Conservation (phyloP, 2,329 filamentous ascomycete genomes). For the Pezizomycotina sp. region DNA sequence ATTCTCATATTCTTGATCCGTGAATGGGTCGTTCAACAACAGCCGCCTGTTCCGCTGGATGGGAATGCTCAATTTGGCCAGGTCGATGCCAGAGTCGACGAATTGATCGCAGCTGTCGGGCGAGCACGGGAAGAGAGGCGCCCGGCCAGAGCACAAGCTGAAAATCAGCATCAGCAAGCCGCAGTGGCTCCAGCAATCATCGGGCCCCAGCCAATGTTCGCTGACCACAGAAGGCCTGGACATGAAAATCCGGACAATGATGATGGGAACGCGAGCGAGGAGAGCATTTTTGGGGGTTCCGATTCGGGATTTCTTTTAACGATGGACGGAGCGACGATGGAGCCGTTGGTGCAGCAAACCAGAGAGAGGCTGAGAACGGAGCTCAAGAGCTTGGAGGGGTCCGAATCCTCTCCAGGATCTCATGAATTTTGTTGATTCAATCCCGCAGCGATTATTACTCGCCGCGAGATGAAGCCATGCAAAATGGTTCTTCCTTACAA, state of each 20-base stretch:
- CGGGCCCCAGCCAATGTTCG: conserved; percentile 11
- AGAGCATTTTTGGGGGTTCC: conserved; percentile 17
- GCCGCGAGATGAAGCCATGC: too few species aligned
- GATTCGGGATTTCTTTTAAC: conserved; percentile 12
- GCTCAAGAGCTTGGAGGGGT: too few species aligned
- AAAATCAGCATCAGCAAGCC: too few species aligned
- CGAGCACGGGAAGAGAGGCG: conserved; percentile 14
- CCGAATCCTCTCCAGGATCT: too few species aligned
- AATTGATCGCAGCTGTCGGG: conserved; percentile 14
- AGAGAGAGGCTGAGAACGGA: too few species aligned
- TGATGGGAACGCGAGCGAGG: conserved; percentile 12
- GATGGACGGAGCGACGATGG: conserved; percentile 12
- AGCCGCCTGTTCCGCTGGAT: conserved; percentile 51
- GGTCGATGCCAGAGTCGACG: conserved; percentile 14
- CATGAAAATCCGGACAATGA: conserved; percentile 19
- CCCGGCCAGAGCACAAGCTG: conserved; percentile 7
- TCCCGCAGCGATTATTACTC: too few species aligned
- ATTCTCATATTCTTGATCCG: conserved; percentile 93
- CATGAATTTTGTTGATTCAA: too few species aligned
- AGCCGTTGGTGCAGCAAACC: too few species aligned
- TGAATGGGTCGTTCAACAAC: conserved; percentile 96
- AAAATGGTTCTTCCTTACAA: too few species aligned
- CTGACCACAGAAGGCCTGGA: conserved; percentile 7
- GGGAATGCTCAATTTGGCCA: conserved; percentile 20
- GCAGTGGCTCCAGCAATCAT: conserved; percentile 2